phyloP scores from a whole-genome alignment of 208 protist genomes.

The Angomonas ambiguus region DNA sequence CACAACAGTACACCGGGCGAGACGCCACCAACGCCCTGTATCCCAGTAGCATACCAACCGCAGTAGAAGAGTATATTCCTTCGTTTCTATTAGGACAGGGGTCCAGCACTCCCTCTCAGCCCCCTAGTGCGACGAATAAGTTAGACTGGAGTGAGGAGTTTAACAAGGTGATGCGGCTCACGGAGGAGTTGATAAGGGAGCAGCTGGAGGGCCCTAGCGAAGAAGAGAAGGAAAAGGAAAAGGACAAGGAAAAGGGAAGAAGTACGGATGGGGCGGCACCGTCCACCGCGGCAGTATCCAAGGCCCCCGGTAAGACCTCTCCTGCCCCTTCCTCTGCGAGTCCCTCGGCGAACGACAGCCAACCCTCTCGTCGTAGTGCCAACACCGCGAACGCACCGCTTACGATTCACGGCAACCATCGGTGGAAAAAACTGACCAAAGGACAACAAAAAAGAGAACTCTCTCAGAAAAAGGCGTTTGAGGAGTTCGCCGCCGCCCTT shows the following conservation, averaged over 20 bases:
- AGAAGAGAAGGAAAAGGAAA: conserved; percentile 16
- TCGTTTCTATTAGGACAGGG: neutral
- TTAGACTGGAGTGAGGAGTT: conserved; percentile 77
- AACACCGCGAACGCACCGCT: conserved; percentile 33
- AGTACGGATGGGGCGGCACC: neutral
- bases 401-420: conserved; percentile 54
- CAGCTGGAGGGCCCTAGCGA: conserved; percentile 45
- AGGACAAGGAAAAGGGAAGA: neutral
- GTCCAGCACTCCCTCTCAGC: too few species aligned
- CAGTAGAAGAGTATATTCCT: neutral
- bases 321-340: conserved; percentile 11
- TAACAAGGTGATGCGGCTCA: conserved; percentile 66
- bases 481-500: conserved; percentile 82
- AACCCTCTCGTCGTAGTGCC: conserved; percentile 7
- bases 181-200: conserved; percentile 52
- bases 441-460: conserved; percentile 73
- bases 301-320: too few species aligned
- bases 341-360: conserved; percentile 17
- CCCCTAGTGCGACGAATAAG: conserved; percentile 1
- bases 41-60: neutral
- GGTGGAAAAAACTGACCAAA: conserved; percentile 85
- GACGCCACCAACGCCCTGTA: neutral
- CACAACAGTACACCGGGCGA: neutral
- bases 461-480: conserved; percentile 83
- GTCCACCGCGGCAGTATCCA: neutral